Evolutionary conservation across 129 eudicot genomes (phyloP).

Genomic region (Daucus carota): DNA sequence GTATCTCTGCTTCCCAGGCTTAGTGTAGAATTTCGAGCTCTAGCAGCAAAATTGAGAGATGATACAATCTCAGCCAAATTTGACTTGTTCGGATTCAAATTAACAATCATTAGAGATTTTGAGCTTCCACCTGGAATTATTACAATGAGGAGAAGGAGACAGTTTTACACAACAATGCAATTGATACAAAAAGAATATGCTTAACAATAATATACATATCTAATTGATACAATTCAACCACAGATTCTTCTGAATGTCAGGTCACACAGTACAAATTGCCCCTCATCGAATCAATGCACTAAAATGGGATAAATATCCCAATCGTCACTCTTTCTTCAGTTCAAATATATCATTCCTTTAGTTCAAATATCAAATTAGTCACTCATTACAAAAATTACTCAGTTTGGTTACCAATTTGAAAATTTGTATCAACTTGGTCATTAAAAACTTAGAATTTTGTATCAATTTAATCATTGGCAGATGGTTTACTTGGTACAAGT

Average conservation of each 20-base stretch:
- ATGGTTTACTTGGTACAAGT: too few relatives aligned
- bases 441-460: too few relatives aligned
- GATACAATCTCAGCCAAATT: slow-evolving; percentile 75
- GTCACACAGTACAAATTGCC: not conserved
- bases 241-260: not conserved
- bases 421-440: too few relatives aligned
- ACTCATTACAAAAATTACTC: too few relatives aligned
- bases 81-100: slow-evolving; percentile 60
- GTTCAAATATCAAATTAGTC: too few relatives aligned
- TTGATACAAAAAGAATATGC: not conserved
- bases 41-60: slow-evolving; percentile 82
- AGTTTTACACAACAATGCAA: not conserved
- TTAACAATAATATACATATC: not conserved
- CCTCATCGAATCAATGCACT: not conserved
- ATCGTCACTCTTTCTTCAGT: too few relatives aligned
- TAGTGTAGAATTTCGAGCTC: slow-evolving; percentile 73
- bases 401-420: too few relatives aligned
- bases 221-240: not conserved
- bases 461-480: too few relatives aligned
- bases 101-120: slow-evolving; percentile 77
- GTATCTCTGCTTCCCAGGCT: slow-evolving; percentile 97
- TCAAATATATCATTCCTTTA: too few relatives aligned
- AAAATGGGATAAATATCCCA: too few relatives aligned
- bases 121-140: slow-evolving; percentile 75
- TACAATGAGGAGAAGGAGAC: slow-evolving; percentile 5